Conservation (phyloP, 129 eudicot genomes). For the Helichrysum umbraculigerum region DNA sequence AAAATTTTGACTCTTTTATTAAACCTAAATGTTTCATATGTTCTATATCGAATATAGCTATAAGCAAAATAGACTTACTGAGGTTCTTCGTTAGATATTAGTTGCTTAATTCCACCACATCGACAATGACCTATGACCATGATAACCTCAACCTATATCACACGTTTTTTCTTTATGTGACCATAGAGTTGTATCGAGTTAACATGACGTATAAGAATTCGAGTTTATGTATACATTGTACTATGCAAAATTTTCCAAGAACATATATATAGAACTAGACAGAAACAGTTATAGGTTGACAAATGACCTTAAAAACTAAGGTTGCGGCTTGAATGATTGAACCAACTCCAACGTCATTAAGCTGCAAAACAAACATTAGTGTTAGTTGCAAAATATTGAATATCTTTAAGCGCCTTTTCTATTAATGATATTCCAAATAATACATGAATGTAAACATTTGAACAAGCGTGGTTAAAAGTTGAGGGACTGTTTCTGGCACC, state of each 20-base stretch:
- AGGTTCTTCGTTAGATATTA: slow-evolving; percentile 16
- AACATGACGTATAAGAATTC: background rate
- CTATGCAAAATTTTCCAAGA: background rate
- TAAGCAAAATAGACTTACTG: background rate
- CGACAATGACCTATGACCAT: slow-evolving; percentile 33
- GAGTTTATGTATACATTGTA: background rate
- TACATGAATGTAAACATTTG: too few relatives aligned
- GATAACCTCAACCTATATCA: slow-evolving; percentile 31
- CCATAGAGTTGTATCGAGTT: background rate
- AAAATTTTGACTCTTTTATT: background rate
- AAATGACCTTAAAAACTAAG: slow-evolving; percentile 22
- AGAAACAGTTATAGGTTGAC: background rate
- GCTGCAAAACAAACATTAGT: slow-evolving; percentile 24
- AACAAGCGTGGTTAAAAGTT: background rate
- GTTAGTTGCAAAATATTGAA: background rate
- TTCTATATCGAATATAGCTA: background rate
- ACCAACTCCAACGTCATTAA: slow-evolving; percentile 22
- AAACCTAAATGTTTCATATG: background rate
- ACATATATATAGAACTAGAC: background rate
- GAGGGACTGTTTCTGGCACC: slow-evolving; percentile 15
- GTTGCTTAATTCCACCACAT: slow-evolving; percentile 37
- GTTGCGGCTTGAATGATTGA: slow-evolving; percentile 34
- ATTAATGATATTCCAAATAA: too few relatives aligned
- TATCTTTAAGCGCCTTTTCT: too few relatives aligned
- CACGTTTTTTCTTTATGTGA: background rate